Evolutionary conservation across 345 rosid genomes (phyloP).

Genomic region (Hevea brasiliensis): DNA sequence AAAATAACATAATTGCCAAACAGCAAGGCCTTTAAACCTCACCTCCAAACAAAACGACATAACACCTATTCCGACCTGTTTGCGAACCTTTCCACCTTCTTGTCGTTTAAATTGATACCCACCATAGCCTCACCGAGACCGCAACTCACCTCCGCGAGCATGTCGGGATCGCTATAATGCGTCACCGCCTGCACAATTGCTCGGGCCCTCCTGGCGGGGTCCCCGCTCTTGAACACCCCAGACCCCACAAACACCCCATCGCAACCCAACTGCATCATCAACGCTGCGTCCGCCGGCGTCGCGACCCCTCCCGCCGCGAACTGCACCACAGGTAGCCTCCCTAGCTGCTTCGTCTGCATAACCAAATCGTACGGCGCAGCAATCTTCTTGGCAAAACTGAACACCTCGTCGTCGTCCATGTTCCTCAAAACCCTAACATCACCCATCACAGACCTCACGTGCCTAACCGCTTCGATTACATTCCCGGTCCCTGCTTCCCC

Average conservation of each 20-base stretch:
- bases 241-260: conserved; percentile 37
- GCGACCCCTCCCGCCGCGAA: conserved; percentile 35
- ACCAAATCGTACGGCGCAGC: conserved; percentile 34
- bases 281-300: conserved; percentile 30
- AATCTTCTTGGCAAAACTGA: conserved; percentile 59
- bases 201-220: conserved; percentile 24
- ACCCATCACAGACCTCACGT: conserved; percentile 75
- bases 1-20: neutral
- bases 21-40: neutral
- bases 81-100: conserved; percentile 37
- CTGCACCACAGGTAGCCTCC: conserved; percentile 34
- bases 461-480: conserved; percentile 73
- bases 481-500: conserved; percentile 89
- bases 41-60: neutral
- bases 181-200: conserved; percentile 38
- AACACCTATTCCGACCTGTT: conserved; percentile 25
- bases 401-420: conserved; percentile 83
- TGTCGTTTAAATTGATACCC: conserved; percentile 32
- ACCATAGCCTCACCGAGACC: conserved; percentile 43
- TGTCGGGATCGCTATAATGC: conserved; percentile 26
- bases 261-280: conserved; percentile 34
- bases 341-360: conserved; percentile 34
- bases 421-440: conserved; percentile 52
- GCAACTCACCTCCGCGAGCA: conserved; percentile 35
- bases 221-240: conserved; percentile 35